These are phyloP conservation scores for Verticillium longisporum DNA, from an alignment of 2,329 filamentous ascomycete genomes.

Conservation along the genomic window DNA sequence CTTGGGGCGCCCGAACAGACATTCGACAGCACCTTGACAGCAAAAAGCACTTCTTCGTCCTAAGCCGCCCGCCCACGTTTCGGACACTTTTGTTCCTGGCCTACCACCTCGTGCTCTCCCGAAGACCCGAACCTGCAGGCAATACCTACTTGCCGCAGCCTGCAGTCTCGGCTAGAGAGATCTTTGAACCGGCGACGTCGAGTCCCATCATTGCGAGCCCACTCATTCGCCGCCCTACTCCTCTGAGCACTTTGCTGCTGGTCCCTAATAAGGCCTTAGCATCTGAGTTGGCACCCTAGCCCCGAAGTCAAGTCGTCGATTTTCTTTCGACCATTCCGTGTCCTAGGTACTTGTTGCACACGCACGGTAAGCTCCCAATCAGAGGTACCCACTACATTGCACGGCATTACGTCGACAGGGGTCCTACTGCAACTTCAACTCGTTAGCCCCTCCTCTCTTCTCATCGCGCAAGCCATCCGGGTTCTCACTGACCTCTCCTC, in stretches of 20 bases:
- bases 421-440: not conserved
- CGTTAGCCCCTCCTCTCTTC: not conserved
- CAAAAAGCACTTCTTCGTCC: not conserved
- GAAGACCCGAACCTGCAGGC: not conserved
- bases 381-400: not conserved
- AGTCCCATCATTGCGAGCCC: not conserved
- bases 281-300: not conserved
- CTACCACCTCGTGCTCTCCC: not conserved
- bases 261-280: not conserved
- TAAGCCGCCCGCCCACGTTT: not conserved
- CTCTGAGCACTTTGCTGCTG: not conserved
- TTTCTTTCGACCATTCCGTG: not conserved
- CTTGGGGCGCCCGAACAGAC: not conserved
- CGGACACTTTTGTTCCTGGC: not conserved
- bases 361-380: not conserved
- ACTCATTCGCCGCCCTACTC: not conserved
- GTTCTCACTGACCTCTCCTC: constrained; percentile 16
- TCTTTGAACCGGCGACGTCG: not conserved
- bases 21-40: not conserved
- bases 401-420: not conserved
- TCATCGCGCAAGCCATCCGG: constrained; percentile 18
- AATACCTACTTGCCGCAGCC: not conserved
- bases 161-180: not conserved
- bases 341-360: not conserved
- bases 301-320: not conserved